Conservation (phyloP, 495 filamentous ascomycete species). For the Lophiostoma macrostomum region DNA sequence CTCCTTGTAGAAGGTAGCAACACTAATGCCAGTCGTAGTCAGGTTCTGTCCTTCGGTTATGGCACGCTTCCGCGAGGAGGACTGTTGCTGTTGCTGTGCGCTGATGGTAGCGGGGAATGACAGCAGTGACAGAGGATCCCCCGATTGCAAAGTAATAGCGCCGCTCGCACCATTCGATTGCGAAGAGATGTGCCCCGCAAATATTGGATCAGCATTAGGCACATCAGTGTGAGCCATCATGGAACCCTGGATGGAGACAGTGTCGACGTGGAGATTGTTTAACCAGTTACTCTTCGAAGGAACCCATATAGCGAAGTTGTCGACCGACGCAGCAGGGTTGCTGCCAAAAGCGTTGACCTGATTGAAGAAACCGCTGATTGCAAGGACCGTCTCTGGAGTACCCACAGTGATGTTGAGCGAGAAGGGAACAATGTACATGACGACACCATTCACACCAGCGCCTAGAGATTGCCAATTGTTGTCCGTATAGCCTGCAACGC, state of each 20-base stretch:
- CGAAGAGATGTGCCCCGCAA: constrained; percentile 75
- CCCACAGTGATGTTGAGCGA: constrained; percentile 74
- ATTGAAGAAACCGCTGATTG: constrained; percentile 77
- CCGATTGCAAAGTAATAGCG: constrained; percentile 59
- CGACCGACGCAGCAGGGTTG: constrained; percentile 56
- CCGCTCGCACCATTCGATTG: constrained; percentile 64
- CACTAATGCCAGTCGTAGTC: constrained; percentile 58
- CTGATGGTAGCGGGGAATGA: constrained; percentile 63
- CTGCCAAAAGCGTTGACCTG: constrained; percentile 63
- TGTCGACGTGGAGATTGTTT: constrained; percentile 67
- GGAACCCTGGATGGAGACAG: constrained; percentile 64
- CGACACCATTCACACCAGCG: constrained; percentile 78
- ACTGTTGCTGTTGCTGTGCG: constrained; percentile 36
- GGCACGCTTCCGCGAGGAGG: constrained; percentile 55
- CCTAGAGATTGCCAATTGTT: constrained; percentile 77
- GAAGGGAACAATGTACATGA: constrained; percentile 68
- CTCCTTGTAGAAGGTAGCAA: constrained; percentile 71
- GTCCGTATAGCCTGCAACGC: constrained; percentile 73
- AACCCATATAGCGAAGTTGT: constrained; percentile 92
- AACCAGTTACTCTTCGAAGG: constrained; percentile 86
- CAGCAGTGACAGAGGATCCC: constrained; percentile 47
- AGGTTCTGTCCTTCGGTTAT: constrained; percentile 44
- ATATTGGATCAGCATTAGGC: constrained; percentile 60
- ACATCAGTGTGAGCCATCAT: constrained; percentile 65
- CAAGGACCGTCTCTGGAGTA: constrained; percentile 67